Percentiles rank a stretch among this genome's conserved stretches.
These are phyloP conservation scores for Carex parvula DNA, from an alignment of 176 grass and related monocot genomes.

Conservation along the genomic window DNA sequence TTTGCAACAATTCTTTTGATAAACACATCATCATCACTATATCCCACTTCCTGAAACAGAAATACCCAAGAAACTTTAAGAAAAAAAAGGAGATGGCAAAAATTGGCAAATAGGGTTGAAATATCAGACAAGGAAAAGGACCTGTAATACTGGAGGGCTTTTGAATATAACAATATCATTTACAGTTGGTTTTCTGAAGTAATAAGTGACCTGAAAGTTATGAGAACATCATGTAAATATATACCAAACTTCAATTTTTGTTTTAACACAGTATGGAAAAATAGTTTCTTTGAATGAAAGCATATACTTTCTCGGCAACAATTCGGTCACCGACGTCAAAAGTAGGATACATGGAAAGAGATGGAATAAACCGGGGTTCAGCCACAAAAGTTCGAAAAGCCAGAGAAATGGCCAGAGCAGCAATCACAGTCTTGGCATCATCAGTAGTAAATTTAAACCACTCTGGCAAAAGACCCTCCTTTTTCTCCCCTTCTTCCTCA, in stretches of 20 bases:
- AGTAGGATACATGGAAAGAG: slow-evolving; percentile 90
- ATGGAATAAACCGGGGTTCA: slow-evolving; percentile 92
- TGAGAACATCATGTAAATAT: neutral
- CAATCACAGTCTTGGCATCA: slow-evolving; percentile 68
- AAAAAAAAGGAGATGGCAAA: slow-evolving; percentile 20
- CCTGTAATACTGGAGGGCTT: slow-evolving; percentile 92
- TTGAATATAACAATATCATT: slow-evolving; percentile 99
- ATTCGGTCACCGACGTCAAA: slow-evolving; percentile 80
- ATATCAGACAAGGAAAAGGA: slow-evolving; percentile 22
- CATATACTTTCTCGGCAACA: slow-evolving; percentile 81
- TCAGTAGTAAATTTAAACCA: slow-evolving; percentile 62
- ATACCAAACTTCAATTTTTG: neutral
- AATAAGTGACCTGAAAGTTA: slow-evolving; percentile 82
- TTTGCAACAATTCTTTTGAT: slow-evolving; percentile 96
- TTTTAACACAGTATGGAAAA: slow-evolving; percentile 8
- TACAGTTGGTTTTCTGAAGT: slow-evolving; percentile 88
- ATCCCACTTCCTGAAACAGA: slow-evolving; percentile 71
- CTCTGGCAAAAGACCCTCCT: slow-evolving; percentile 50
- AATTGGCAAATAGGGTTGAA: neutral
- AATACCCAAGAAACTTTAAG: slow-evolving; percentile 20
- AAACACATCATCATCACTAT: slow-evolving; percentile 89
- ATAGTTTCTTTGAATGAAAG: neutral
- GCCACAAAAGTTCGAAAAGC: slow-evolving; percentile 73
- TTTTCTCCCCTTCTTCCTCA: slow-evolving; percentile 43
- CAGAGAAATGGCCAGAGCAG: slow-evolving; percentile 62